A percentile compares a stretch with the other conserved stretches of the same genome.
These are phyloP conservation scores for Tranzscheliella williamsii DNA, from an alignment of 1,284 basidiomycete genomes.

Conservation along the genomic window DNA sequence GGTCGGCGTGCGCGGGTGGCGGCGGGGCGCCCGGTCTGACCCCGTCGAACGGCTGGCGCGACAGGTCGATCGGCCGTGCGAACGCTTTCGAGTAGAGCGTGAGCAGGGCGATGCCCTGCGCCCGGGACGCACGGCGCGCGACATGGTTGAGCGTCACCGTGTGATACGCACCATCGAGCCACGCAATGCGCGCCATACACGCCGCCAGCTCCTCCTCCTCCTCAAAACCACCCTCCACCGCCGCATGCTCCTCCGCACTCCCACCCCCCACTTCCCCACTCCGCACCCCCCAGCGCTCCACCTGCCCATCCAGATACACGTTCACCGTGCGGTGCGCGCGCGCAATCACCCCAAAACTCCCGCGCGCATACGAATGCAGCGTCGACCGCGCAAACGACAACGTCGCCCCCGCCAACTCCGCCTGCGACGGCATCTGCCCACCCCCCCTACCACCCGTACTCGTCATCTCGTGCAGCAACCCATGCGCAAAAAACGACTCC, in stretches of 20 bases:
- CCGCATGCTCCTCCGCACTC: background rate
- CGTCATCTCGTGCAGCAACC: constrained; percentile 65
- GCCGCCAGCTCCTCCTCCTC: constrained; percentile 3
- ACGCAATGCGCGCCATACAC: constrained; percentile 8
- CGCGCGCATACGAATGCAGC: constrained; percentile 73
- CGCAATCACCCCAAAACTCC: constrained; percentile 75
- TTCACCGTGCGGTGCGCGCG: constrained; percentile 60
- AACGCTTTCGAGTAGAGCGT: constrained; percentile 71
- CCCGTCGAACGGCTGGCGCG: constrained; percentile 6
- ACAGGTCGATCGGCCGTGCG: constrained; percentile 23
- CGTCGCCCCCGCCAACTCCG: constrained; percentile 28
- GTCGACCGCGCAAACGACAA: constrained; percentile 71
- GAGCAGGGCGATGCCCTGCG: constrained; percentile 90
- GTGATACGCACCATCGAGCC: constrained; percentile 78
- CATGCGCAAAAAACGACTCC: constrained; percentile 86
- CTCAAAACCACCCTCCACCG: background rate
- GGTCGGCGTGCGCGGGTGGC: background rate
- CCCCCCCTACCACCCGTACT: background rate
- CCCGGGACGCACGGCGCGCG: constrained; percentile 78
- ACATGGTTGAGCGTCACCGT: constrained; percentile 86
- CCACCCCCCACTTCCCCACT: no score
- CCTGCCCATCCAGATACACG: constrained; percentile 6
- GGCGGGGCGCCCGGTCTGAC: background rate
- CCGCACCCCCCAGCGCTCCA: no score
- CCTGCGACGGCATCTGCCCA: constrained; percentile 12